These are phyloP conservation scores for Phytophthora aleatoria DNA, from an alignment of 352 stramenopile genomes.

Conservation along the genomic window DNA sequence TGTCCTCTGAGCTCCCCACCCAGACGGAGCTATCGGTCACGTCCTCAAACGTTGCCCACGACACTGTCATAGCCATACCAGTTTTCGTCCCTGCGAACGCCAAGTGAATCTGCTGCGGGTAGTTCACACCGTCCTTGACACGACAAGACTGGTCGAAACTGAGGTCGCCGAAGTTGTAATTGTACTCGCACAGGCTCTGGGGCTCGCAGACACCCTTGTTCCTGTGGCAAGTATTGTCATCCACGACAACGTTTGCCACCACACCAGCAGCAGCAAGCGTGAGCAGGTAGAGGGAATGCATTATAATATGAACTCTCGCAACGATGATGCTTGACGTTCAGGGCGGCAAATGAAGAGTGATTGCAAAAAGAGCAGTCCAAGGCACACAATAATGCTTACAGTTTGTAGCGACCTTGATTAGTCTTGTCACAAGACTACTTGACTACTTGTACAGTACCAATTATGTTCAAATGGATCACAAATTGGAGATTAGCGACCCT, in stretches of 20 bases:
- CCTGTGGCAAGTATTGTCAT: constrained; percentile 40
- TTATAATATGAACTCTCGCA: too few relatives aligned
- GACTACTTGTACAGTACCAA: too few relatives aligned
- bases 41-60: constrained; percentile 57
- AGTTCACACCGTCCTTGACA: constrained; percentile 42
- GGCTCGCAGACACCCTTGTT: constrained; percentile 33
- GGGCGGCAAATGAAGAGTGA: too few relatives aligned
- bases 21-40: constrained; percentile 52
- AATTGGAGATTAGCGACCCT: too few relatives aligned
- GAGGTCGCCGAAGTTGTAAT: constrained; percentile 48
- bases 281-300: background rate
- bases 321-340: too few relatives aligned
- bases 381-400: too few relatives aligned
- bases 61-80: constrained; percentile 61
- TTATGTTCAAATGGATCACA: too few relatives aligned
- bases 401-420: too few relatives aligned
- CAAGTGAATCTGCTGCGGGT: constrained; percentile 67
- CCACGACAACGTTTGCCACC: constrained; percentile 27
- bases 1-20: constrained; percentile 39
- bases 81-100: constrained; percentile 48
- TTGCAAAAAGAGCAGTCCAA: too few relatives aligned
- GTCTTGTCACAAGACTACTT: too few relatives aligned
- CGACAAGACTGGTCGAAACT: constrained; percentile 51
- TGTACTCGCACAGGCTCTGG: constrained; percentile 37
- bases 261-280: background rate